phyloP scores from a whole-genome alignment of 2,329 filamentous ascomycete species.

The Cladophialophora psammophila region DNA sequence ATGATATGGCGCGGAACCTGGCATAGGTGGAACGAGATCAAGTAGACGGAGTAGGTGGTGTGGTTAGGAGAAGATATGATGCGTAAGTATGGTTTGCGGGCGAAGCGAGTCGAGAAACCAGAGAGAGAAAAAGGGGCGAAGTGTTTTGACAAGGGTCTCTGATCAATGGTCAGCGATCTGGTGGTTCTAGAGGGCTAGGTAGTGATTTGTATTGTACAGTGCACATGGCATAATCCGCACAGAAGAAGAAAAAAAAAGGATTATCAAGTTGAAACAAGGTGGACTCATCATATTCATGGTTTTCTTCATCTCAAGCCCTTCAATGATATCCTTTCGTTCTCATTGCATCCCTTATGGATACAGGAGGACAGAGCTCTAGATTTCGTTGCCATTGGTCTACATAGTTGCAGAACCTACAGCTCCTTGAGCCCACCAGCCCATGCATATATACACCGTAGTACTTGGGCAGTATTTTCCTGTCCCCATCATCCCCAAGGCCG shows the following conservation, averaged over 20 bases:
- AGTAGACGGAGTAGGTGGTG: background rate
- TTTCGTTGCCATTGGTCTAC: background rate
- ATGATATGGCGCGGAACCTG: constrained; percentile 83
- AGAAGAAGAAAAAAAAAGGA: constrained; percentile 8
- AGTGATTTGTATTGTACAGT: constrained; percentile 20
- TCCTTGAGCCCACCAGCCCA: too few species aligned
- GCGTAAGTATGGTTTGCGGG: background rate
- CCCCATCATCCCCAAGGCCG: background rate
- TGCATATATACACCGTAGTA: too few species aligned
- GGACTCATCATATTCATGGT: background rate
- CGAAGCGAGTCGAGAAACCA: background rate
- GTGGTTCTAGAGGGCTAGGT: constrained; percentile 2
- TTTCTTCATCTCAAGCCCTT: background rate
- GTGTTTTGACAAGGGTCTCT: background rate
- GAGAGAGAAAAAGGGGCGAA: constrained; percentile 4
- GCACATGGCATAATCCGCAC: constrained; percentile 10
- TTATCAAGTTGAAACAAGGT: background rate
- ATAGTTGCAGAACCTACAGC: too few species aligned
- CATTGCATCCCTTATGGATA: background rate
- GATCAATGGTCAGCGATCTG: background rate
- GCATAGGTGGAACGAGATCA: constrained; percentile 41
- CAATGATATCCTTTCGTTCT: background rate
- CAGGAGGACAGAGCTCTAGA: background rate
- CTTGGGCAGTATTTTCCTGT: too few species aligned
- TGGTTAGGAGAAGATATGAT: background rate